These are phyloP conservation scores for Gillenia trifoliata DNA, from an alignment of 306 rosid genomes.

Conservation along the genomic window DNA sequence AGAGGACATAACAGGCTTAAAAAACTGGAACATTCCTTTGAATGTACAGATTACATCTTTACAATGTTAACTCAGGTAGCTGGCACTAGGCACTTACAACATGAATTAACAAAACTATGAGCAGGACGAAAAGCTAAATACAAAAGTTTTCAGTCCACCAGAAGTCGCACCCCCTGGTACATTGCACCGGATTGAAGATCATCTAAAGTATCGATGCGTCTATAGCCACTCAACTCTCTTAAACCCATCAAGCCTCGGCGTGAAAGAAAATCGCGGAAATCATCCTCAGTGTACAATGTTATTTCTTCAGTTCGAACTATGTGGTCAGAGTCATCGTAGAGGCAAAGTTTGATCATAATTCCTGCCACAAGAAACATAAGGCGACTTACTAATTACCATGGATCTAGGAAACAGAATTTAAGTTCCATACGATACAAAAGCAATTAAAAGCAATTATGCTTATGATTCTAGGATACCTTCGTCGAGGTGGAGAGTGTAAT, in stretches of 20 bases:
- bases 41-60: neutral
- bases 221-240: conserved; percentile 57
- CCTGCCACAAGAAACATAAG: conserved; percentile 18
- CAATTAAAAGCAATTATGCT: no score
- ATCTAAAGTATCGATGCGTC: conserved; percentile 66
- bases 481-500: conserved; percentile 76
- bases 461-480: conserved; percentile 43
- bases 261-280: conserved; percentile 59
- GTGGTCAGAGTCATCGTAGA: conserved; percentile 62
- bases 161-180: conserved; percentile 56
- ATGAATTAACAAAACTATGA: neutral
- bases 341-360: conserved; percentile 48
- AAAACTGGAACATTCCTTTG: neutral
- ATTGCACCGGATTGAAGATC: conserved; percentile 77
- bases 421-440: neutral
- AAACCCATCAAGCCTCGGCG: conserved; percentile 60
- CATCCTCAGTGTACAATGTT: conserved; percentile 67
- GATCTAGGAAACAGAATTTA: neutral
- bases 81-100: conserved; percentile 1
- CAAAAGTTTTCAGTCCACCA: conserved; percentile 19
- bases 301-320: conserved; percentile 66
- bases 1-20: neutral
- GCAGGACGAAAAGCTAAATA: neutral
- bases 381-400: neutral
- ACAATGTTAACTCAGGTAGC: neutral